phyloP scores from a whole-genome alignment of 2,329 filamentous ascomycete species.

The Paecilomyces niveus region DNA sequence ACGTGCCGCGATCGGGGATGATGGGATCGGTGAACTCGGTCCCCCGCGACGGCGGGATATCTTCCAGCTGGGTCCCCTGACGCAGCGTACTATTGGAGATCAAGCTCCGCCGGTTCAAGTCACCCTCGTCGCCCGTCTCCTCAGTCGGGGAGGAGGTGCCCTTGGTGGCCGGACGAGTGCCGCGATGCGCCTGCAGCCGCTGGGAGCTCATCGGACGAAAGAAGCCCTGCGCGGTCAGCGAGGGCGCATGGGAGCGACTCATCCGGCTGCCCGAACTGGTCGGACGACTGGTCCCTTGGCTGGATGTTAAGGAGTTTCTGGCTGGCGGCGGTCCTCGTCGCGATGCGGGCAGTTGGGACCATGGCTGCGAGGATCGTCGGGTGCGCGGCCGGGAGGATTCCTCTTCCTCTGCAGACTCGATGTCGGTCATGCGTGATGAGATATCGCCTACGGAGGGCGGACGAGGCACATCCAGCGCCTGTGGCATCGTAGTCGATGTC shows the following conservation, averaged over 20 bases:
- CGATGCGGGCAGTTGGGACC: constrained; percentile 51
- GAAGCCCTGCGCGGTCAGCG: constrained; percentile 81
- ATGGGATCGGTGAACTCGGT: constrained; percentile 75
- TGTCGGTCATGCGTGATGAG: constrained; percentile 65
- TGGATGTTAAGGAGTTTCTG: constrained; percentile 34
- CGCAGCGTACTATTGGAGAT: constrained; percentile 46
- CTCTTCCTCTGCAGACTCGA: constrained; percentile 47
- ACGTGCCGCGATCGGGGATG: constrained; percentile 61
- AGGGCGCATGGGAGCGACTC: constrained; percentile 82
- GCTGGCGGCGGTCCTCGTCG: constrained; percentile 45
- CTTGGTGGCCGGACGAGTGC: constrained; percentile 44
- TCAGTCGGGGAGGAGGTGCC: constrained; percentile 30
- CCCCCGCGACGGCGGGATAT: constrained; percentile 63
- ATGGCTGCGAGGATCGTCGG: constrained; percentile 46
- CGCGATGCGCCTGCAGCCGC: constrained; percentile 82
- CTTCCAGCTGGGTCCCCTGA: constrained; percentile 26
- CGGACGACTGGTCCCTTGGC: constrained; percentile 45
- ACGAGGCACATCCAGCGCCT: constrained; percentile 46
- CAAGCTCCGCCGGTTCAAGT: constrained; percentile 52
- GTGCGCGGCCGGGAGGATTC: constrained; percentile 25
- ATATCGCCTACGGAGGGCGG: constrained; percentile 42
- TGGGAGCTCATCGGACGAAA: constrained; percentile 96
- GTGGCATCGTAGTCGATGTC: constrained; percentile 27
- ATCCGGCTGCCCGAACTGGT: constrained; percentile 51
- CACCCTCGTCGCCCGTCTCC: constrained; percentile 38